These are phyloP conservation scores for Yarrowia deformans DNA, from an alignment of 805 yeast genomes.

Conservation along the genomic window DNA sequence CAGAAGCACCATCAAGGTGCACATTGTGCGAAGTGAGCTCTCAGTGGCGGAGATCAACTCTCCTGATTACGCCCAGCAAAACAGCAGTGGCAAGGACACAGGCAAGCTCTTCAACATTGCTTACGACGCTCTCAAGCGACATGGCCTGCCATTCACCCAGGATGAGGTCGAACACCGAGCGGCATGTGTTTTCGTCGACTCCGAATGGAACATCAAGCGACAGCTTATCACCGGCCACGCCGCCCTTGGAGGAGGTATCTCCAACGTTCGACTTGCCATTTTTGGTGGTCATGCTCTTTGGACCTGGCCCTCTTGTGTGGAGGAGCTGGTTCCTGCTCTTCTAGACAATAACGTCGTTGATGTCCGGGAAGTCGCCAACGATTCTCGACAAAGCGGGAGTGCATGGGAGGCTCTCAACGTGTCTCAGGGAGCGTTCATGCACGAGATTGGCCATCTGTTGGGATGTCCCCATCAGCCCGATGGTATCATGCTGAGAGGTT, in stretches of 20 bases:
- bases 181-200: slow-evolving; percentile 84
- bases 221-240: slow-evolving; percentile 83
- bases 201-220: slow-evolving; percentile 74
- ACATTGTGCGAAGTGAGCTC: slow-evolving; percentile 70
- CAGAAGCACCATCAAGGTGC: slow-evolving; percentile 76
- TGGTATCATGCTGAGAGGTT: slow-evolving; percentile 92
- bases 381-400: slow-evolving; percentile 80
- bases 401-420: slow-evolving; percentile 89
- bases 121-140: slow-evolving; percentile 66
- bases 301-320: slow-evolving; percentile 89
- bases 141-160: slow-evolving; percentile 62
- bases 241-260: slow-evolving; percentile 89
- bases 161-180: slow-evolving; percentile 67
- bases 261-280: slow-evolving; percentile 75
- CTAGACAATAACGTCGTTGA: slow-evolving; percentile 73
- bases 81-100: slow-evolving; percentile 68
- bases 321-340: slow-evolving; percentile 70
- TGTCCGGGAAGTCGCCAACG: slow-evolving; percentile 84
- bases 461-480: slow-evolving; percentile 92
- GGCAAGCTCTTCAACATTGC: slow-evolving; percentile 86
- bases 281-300: slow-evolving; percentile 93
- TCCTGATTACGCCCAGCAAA: slow-evolving; percentile 87
- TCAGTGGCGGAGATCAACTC: slow-evolving; percentile 76
- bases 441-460: slow-evolving; percentile 89
- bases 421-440: slow-evolving; percentile 92